These are phyloP conservation scores for Phytophthora macrochlamydospora DNA, from an alignment of 352 stramenopile species.

Conservation along the genomic window DNA sequence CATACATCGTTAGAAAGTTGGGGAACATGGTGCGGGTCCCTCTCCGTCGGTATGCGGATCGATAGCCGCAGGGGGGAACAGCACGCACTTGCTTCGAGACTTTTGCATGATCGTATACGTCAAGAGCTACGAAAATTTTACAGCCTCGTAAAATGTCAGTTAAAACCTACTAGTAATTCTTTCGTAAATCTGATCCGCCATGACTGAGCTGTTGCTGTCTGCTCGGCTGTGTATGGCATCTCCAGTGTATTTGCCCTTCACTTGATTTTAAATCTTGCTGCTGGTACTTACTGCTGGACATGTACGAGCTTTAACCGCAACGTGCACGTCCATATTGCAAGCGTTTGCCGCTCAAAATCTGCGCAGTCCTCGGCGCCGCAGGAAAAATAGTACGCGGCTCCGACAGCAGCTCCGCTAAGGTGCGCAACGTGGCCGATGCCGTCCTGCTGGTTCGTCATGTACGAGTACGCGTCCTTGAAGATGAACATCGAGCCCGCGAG, in stretches of 20 bases:
- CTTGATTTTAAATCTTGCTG: too few relatives aligned
- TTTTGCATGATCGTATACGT: constrained; percentile 41
- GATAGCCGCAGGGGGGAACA: not conserved
- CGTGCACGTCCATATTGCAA: too few relatives aligned
- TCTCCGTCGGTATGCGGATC: not conserved
- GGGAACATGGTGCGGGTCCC: not conserved
- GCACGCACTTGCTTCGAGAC: constrained; percentile 53
- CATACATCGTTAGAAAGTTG: constrained; percentile 8
- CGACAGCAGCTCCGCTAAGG: constrained; percentile 66
- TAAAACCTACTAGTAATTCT: too few relatives aligned
- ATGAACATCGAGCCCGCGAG: constrained; percentile 75
- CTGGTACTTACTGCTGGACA: too few relatives aligned
- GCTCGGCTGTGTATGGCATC: too few relatives aligned
- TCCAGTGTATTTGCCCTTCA: too few relatives aligned
- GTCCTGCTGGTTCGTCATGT: constrained; percentile 48
- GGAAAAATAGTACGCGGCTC: constrained; percentile 66
- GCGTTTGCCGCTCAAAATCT: constrained; percentile 20
- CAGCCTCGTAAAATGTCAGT: too few relatives aligned
- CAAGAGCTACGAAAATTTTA: not conserved
- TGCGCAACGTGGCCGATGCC: constrained; percentile 81
- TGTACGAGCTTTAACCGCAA: too few relatives aligned
- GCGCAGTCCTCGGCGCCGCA: constrained; percentile 41
- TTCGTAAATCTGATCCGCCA: too few relatives aligned
- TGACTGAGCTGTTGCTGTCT: too few relatives aligned
- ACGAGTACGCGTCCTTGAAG: constrained; percentile 73